Conservation (phyloP, 305 asterid species). For the Rubia tinctorum region DNA sequence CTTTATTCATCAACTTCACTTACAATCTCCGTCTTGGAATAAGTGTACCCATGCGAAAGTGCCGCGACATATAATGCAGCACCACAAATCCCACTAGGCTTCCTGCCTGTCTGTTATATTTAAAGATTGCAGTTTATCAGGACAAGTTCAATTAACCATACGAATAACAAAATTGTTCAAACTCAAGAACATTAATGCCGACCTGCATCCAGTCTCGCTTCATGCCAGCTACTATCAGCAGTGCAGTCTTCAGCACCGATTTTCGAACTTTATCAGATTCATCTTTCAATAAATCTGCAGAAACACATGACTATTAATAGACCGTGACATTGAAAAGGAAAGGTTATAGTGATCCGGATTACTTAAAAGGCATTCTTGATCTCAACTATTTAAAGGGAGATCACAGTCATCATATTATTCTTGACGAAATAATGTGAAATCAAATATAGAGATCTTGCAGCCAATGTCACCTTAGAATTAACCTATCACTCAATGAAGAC, state of each 20-base stretch:
- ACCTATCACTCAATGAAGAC: neutral
- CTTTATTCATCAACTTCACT: constrained; percentile 21
- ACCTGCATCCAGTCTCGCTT: constrained; percentile 99
- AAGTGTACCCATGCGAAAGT: constrained; percentile 61
- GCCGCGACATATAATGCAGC: constrained; percentile 89
- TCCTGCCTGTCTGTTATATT: constrained; percentile 78
- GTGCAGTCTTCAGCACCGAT: constrained; percentile 52
- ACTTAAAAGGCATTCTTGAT: neutral
- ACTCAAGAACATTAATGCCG: constrained; percentile 10
- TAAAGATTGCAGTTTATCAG: constrained; percentile 4
- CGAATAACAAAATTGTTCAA: neutral
- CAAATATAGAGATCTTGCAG: neutral
- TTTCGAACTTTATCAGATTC: constrained; percentile 4
- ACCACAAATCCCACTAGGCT: constrained; percentile 93
- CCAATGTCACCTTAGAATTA: neutral
- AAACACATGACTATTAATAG: neutral
- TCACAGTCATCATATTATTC: neutral
- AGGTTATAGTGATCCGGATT: neutral
- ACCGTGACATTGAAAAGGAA: neutral
- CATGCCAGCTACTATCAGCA: constrained; percentile 82
- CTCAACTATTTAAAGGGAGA: neutral
- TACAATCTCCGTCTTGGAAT: constrained; percentile 64
- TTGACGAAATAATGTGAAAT: neutral
- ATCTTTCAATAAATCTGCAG: constrained; percentile 52
- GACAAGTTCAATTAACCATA: neutral